A percentile compares a stretch with the other conserved stretches of the same genome.
Conservation (phyloP, 805 yeast genomes). For the Candida adriatica region DNA sequence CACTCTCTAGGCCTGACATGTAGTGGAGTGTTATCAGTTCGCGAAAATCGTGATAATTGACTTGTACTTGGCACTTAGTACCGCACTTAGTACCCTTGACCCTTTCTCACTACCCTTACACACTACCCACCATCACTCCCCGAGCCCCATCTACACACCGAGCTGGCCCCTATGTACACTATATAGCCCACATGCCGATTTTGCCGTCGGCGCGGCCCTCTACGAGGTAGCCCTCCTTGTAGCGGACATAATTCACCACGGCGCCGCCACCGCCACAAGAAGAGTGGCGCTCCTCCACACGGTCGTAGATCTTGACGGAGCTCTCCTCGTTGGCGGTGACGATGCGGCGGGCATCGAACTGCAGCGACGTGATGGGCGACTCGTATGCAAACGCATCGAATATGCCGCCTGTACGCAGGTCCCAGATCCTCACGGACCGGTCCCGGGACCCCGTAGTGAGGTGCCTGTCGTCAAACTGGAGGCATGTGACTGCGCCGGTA, state of each 20-base stretch:
- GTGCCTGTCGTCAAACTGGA: conserved; percentile 63
- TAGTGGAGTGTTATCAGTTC: too few relatives aligned
- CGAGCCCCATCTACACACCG: too few relatives aligned
- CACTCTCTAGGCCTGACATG: conserved; percentile 34
- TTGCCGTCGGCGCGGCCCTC: conserved; percentile 59
- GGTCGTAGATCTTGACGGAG: conserved; percentile 50
- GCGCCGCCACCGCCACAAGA: conserved; percentile 39
- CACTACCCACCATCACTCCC: too few relatives aligned
- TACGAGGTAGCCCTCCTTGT: conserved; percentile 57
- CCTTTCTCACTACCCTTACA: too few relatives aligned
- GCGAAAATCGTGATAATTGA: too few relatives aligned
- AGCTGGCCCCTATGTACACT: too few relatives aligned
- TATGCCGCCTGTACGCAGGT: conserved; percentile 58
- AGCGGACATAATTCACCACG: conserved; percentile 36
- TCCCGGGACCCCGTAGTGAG: conserved; percentile 60
- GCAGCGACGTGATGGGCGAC: conserved; percentile 45
- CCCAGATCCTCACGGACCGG: conserved; percentile 65
- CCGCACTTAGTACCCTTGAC: too few relatives aligned
- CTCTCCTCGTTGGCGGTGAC: conserved; percentile 45
- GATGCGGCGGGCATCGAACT: conserved; percentile 52
- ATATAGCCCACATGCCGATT: conserved; percentile 59
- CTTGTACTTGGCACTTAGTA: too few relatives aligned
- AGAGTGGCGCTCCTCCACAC: conserved; percentile 47
- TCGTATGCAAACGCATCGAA: conserved; percentile 57
- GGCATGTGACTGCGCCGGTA: conserved; percentile 58